These are phyloP conservation scores for Euphorbia lathyris DNA, from an alignment of 345 rosid species.

Conservation along the genomic window DNA sequence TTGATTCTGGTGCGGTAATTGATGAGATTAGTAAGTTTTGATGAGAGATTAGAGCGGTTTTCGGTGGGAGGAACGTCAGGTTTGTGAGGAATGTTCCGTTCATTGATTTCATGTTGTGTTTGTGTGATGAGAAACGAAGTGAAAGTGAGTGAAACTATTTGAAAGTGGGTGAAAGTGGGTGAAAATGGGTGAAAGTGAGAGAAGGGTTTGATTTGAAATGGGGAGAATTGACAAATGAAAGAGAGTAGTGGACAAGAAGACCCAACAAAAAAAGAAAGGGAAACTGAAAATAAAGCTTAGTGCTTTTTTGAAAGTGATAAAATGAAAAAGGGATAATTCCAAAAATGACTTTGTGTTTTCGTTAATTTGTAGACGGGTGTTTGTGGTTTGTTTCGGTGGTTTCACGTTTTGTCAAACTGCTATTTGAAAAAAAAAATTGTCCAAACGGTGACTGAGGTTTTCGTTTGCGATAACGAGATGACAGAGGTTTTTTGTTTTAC, in stretches of 20 bases:
- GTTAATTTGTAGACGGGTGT: too few species aligned
- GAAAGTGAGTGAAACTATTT: not conserved
- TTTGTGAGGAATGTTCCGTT: conserved; percentile 66
- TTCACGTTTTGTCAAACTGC: too few species aligned
- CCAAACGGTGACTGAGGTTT: too few species aligned
- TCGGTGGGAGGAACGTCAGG: conserved; percentile 44
- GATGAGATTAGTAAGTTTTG: conserved; percentile 25
- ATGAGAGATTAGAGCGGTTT: conserved; percentile 32
- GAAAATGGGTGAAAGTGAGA: not conserved
- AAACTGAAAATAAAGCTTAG: conserved; percentile 21
- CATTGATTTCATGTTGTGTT: conserved; percentile 49
- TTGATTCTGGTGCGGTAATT: conserved; percentile 20
- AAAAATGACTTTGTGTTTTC: too few species aligned
- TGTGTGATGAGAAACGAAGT: conserved; percentile 7
- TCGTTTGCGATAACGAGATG: too few species aligned
- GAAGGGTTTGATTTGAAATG: not conserved
- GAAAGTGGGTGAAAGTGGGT: not conserved
- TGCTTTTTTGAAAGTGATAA: not conserved
- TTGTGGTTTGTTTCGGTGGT: too few species aligned
- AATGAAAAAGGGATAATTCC: too few species aligned
- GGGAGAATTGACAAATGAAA: conserved; percentile 17
- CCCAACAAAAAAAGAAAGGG: conserved; percentile 23
- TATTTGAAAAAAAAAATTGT: too few species aligned
- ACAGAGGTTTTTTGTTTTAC: too few species aligned
- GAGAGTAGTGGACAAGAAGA: conserved; percentile 11